phyloP scores from a whole-genome alignment of 345 rosid species.

The Abelmoschus esculentus region DNA sequence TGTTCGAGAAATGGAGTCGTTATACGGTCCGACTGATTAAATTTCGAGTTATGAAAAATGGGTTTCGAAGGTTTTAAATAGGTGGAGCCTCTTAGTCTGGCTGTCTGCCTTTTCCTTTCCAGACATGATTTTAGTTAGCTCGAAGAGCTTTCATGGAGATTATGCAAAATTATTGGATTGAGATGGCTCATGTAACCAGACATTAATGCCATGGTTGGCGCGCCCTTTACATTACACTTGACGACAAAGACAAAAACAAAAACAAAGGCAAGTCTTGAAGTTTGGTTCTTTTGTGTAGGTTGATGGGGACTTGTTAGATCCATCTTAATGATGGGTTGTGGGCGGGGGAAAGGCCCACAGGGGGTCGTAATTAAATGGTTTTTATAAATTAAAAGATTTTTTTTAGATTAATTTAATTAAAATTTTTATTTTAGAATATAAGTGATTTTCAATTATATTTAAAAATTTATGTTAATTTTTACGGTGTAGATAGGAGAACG shows the following conservation, averaged over 20 bases:
- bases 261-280: not conserved
- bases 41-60: too few species aligned
- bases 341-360: not conserved
- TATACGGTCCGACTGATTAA: too few species aligned
- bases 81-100: not conserved
- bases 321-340: not conserved
- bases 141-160: slow-evolving; percentile 3
- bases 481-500: too few species aligned
- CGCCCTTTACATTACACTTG: not conserved
- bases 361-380: too few species aligned
- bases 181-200: slow-evolving; percentile 1
- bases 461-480: too few species aligned
- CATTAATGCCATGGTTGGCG: not conserved
- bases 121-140: not conserved
- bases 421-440: too few species aligned
- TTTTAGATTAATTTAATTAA: too few species aligned
- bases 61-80: not conserved
- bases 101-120: not conserved
- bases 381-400: too few species aligned
- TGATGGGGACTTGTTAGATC: slow-evolving; percentile 6
- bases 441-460: too few species aligned
- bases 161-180: not conserved
- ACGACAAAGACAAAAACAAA: not conserved
- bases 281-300: not conserved
- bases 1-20: too few species aligned